Evolutionary conservation across 371 early-diverging fungal genomes (phyloP).

Genomic region (Entomophthora muscae): DNA sequence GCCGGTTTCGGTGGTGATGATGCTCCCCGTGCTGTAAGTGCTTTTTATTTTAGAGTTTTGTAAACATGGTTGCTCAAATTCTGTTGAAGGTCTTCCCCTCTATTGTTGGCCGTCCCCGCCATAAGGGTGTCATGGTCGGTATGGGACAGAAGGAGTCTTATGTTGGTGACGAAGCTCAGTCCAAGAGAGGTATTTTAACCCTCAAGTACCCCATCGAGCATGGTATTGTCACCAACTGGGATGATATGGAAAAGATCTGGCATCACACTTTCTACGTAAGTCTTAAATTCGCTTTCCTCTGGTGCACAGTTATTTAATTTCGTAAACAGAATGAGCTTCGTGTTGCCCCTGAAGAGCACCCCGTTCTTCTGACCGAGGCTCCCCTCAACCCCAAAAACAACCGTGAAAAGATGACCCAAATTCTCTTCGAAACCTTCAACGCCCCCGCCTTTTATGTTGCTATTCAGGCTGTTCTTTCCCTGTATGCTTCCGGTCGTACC

Average conservation of each 20-base stretch:
- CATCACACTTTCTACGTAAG: constrained; percentile 92
- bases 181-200: constrained; percentile 98
- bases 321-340: constrained; percentile 56
- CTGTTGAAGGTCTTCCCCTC: constrained; percentile 80
- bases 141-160: constrained; percentile 99
- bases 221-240: constrained; percentile 99
- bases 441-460: constrained; percentile 98
- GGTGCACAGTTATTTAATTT: not conserved
- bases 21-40: constrained; percentile 96
- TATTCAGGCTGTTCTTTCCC: constrained; percentile 96
- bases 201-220: constrained; percentile 99
- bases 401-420: constrained; percentile 99
- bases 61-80: constrained; percentile 1
- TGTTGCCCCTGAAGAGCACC: constrained; percentile 90
- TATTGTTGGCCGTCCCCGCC: constrained; percentile 99
- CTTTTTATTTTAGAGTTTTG: not conserved
- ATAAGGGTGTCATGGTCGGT: constrained; percentile 99
- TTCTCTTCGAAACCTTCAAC: constrained; percentile 99
- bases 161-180: constrained; percentile 99
- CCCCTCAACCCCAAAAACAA: constrained; percentile 99
- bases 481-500: constrained; percentile 98
- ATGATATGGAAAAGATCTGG: constrained; percentile 99
- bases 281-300: constrained; percentile 5
- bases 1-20: constrained; percentile 99
- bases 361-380: constrained; percentile 98